These are phyloP conservation scores for Cladophialophora chaetospira DNA, from an alignment of 2,329 filamentous ascomycete species.

Conservation along the genomic window DNA sequence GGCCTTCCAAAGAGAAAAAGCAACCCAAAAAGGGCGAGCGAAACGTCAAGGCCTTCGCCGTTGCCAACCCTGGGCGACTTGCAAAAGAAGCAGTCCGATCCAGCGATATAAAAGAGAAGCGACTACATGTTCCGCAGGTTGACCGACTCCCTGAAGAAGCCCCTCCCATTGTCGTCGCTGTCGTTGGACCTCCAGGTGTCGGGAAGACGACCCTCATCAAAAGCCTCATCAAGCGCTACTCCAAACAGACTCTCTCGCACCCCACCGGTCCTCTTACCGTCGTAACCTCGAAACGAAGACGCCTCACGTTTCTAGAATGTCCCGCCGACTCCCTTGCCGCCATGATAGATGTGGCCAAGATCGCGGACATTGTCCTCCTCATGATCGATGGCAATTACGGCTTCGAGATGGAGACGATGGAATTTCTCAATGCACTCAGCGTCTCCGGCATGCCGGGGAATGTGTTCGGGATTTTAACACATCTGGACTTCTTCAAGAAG, in stretches of 20 bases:
- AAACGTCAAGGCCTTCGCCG: slow-evolving; percentile 89
- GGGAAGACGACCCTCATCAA: slow-evolving; percentile 96
- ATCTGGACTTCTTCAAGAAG: slow-evolving; percentile 93
- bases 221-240: slow-evolving; percentile 88
- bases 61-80: slow-evolving; percentile 77
- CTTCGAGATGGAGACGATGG: slow-evolving; percentile 99
- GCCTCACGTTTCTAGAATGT: slow-evolving; percentile 93
- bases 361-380: slow-evolving; percentile 92
- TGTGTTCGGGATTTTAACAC: slow-evolving; percentile 94
- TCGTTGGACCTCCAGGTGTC: slow-evolving; percentile 92
- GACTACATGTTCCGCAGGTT: slow-evolving; percentile 92
- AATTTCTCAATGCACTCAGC: slow-evolving; percentile 93
- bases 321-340: slow-evolving; percentile 90
- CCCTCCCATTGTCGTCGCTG: slow-evolving; percentile 86
- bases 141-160: slow-evolving; percentile 95
- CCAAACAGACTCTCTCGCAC: slow-evolving; percentile 89
- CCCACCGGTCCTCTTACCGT: slow-evolving; percentile 92
- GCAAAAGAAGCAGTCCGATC: slow-evolving; percentile 65
- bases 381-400: slow-evolving; percentile 99
- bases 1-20: slow-evolving; percentile 88
- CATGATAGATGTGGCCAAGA: slow-evolving; percentile 96
- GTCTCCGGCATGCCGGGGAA: slow-evolving; percentile 97
- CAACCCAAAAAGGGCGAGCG: slow-evolving; percentile 66
- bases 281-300: slow-evolving; percentile 92
- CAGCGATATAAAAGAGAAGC: slow-evolving; percentile 74